Evolutionary conservation across 805 yeast genomes (phyloP), one percentile per base, ranked within the genome.

Genomic region (Yamadazyma scolyti): DNA sequence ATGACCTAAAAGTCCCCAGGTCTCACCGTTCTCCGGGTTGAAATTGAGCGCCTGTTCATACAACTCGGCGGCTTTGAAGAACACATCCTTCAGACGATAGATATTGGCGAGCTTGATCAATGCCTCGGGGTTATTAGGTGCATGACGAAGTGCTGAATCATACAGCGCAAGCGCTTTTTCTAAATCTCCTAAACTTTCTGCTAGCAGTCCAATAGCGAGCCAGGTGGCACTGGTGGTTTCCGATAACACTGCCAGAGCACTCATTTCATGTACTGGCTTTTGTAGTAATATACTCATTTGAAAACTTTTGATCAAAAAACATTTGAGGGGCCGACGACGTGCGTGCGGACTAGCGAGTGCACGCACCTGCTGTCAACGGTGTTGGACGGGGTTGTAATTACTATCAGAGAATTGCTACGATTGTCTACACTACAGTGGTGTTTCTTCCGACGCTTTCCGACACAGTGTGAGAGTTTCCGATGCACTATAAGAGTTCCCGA

Each of bases 1-100:
- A 61, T 93, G 97, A 31, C 98, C 96, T 47, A 89, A 65, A 10
- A 90, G 73, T 0, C 97, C 97, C 97, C 98, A 93, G 21, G 94
- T 86, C 47, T 90, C 97, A 36, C 97, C 96, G 47, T 87, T 80
- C 52, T 85, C 90, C 13, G 88, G 90, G 48, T 81, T 78, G 32
- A 83, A 71, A 33, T 82, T 74, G 34, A 93, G 62, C 5, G 96
- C 94, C 45, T 87, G 75, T 58, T 90, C 94, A 61, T 87, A 90
- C 41, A 87, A 73, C 55, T 93, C 97, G 9, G 96, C 94, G 10
- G 97, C 97, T 55, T 87, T 86, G 44, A 86, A 83, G 49, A 88
- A 93, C 56, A 85, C 84, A 55, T 90, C 97, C 39, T 89, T 71
- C 12, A 89, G 78, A 33, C 97, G 77, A 59, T 87, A 90, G 18